These are phyloP conservation scores for Podospora appendiculata DNA, from an alignment of 495 filamentous ascomycete genomes.

Conservation along the genomic window DNA sequence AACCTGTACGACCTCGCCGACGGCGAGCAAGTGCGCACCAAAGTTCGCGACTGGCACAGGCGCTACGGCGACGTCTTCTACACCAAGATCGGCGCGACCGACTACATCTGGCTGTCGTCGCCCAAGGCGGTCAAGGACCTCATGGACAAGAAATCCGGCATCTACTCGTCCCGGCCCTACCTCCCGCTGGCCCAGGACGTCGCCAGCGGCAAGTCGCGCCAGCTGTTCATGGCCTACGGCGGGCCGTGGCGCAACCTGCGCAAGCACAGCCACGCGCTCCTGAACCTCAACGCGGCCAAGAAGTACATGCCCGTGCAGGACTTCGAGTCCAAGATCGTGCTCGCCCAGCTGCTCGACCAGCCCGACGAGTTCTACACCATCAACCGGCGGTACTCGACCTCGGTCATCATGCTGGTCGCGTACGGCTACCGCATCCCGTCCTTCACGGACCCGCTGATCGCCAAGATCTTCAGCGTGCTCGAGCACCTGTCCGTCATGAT, in stretches of 20 bases:
- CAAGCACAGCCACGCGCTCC: slow-evolving; percentile 31
- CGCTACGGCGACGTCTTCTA: slow-evolving; percentile 23
- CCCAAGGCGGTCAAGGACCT: slow-evolving; percentile 26
- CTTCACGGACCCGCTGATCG: slow-evolving; percentile 13
- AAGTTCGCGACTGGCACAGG: slow-evolving; percentile 10
- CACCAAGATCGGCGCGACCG: slow-evolving; percentile 1
- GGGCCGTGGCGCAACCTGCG: slow-evolving; percentile 26
- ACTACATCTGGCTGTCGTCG: slow-evolving; percentile 20
- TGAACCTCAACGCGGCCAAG: slow-evolving; percentile 8
- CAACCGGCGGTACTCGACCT: slow-evolving; percentile 19
- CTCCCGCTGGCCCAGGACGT: slow-evolving; percentile 32
- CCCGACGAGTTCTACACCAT: slow-evolving; percentile 7
- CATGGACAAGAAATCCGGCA: slow-evolving; percentile 21
- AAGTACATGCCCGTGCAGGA: slow-evolving; percentile 18
- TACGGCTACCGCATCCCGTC: slow-evolving; percentile 20
- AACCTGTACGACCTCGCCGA: slow-evolving; percentile 10
- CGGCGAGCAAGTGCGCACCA: not conserved
- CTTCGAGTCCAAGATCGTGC: slow-evolving; percentile 27
- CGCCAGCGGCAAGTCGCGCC: slow-evolving; percentile 27
- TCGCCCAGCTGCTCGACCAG: slow-evolving; percentile 21
- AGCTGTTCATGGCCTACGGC: slow-evolving; percentile 31
- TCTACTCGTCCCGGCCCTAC: slow-evolving; percentile 14
- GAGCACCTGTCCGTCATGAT: slow-evolving; percentile 4
- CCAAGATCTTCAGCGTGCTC: slow-evolving; percentile 10
- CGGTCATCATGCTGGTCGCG: slow-evolving; percentile 21